A percentile compares a stretch with the other conserved stretches of the same genome.
Conservation (phyloP, 176 grass and related monocot genomes). For the Musa acuminata region DNA sequence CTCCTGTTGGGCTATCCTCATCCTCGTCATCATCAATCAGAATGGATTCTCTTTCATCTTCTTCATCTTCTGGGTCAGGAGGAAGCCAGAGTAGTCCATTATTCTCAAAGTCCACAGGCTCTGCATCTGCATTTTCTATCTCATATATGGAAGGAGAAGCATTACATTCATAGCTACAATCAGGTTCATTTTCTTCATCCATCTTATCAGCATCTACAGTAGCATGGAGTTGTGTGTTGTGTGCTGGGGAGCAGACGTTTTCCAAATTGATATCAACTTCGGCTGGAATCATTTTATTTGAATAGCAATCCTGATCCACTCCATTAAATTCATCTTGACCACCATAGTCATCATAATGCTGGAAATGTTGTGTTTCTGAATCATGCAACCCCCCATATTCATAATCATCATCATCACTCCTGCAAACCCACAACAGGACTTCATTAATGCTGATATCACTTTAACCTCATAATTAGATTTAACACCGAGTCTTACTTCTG, state of each 20-base stretch:
- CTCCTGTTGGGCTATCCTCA: conserved; percentile 22
- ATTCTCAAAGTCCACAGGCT: conserved; percentile 76
- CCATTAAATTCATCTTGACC: conserved; percentile 49
- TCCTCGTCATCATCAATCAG: conserved; percentile 30
- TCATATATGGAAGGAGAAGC: conserved; percentile 82
- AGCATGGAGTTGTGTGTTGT: conserved; percentile 30
- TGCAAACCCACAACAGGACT: conserved; percentile 24
- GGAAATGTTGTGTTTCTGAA: conserved; percentile 36
- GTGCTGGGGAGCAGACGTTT: conserved; percentile 20
- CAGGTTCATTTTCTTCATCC: conserved; percentile 71
- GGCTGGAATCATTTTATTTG: conserved; percentile 21
- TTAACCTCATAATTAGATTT: neutral
- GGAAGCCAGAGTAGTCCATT: conserved; percentile 72
- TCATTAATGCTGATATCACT: conserved; percentile 7
- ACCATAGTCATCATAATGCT: conserved; percentile 44
- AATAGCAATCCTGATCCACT: conserved; percentile 34
- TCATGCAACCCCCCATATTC: conserved; percentile 44
- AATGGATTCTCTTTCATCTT: conserved; percentile 50
- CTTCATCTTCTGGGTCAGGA: conserved; percentile 78
- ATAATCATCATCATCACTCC: conserved; percentile 79
- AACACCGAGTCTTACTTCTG: neutral
- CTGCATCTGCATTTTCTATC: conserved; percentile 44
- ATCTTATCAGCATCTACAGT: conserved; percentile 33
- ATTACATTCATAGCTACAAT: conserved; percentile 68
- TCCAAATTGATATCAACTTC: conserved; percentile 46